phyloP scores from a whole-genome alignment of 345 rosid genomes.

The Crucihimalaya himalaica region DNA sequence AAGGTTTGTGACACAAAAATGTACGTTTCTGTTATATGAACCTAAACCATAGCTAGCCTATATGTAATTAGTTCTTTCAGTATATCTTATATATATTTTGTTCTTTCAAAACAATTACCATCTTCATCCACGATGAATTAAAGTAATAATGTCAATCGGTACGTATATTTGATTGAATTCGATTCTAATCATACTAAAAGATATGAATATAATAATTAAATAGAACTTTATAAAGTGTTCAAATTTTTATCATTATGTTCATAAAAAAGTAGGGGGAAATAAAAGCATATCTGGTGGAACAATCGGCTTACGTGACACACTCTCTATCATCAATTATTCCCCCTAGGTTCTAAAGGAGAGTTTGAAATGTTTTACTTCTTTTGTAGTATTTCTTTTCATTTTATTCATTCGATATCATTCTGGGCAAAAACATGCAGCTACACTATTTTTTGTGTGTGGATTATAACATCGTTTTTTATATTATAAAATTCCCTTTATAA shows the following conservation, averaged over 20 bases:
- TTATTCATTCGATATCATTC: constrained; percentile 1
- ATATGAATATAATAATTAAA: not conserved
- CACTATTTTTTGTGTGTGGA: no score
- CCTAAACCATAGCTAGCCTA: no score
- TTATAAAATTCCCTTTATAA: no score
- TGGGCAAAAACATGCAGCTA: not conserved
- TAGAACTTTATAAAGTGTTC: constrained; percentile 23
- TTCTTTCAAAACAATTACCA: no score
- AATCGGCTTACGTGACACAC: constrained; percentile 30
- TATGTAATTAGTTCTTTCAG: no score
- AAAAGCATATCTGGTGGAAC: constrained; percentile 22
- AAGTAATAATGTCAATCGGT: constrained; percentile 7
- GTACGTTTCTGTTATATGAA: not conserved
- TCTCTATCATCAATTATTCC: constrained; percentile 40
- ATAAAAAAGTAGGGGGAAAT: not conserved
- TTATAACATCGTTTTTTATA: no score
- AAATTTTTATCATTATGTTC: constrained; percentile 20
- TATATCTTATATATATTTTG: no score
- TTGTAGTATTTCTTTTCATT: not conserved
- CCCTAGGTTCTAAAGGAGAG: not conserved
- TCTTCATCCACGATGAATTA: not conserved
- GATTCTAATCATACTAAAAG: not conserved
- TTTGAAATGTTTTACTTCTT: not conserved
- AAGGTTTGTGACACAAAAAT: no score
- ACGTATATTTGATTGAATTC: not conserved